phyloP scores from a whole-genome alignment of 441 rosid genomes.

The Capsella rubella region DNA sequence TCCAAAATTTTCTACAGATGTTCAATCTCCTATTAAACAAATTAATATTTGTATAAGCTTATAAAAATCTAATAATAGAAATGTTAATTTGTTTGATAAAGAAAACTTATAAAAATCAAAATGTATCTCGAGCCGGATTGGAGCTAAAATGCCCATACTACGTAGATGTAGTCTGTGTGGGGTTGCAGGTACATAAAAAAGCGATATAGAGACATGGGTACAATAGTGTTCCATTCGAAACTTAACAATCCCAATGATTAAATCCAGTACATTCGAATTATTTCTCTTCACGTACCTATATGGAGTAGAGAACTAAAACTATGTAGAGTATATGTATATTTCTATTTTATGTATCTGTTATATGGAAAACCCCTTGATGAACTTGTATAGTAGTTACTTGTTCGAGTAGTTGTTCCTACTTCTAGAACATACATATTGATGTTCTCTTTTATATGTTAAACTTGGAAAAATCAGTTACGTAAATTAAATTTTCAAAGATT shows the following conservation, averaged over 20 bases:
- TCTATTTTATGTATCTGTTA: not conserved
- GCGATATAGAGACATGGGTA: conserved; percentile 35
- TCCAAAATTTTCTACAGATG: not conserved
- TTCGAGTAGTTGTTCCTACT: conserved; percentile 11
- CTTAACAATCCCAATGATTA: conserved; percentile 36
- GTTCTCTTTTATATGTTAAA: not conserved
- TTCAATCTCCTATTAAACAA: not conserved
- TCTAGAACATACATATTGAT: not conserved
- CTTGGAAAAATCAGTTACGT: conserved; percentile 13
- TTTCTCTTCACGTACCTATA: conserved; percentile 21
- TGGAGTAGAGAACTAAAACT: conserved; percentile 12
- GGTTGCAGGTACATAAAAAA: conserved; percentile 34
- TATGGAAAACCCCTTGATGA: not conserved
- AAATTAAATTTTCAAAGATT: not conserved
- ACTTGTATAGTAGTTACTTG: conserved; percentile 9
- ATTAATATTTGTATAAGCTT: not conserved
- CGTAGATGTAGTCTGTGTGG: conserved; percentile 15
- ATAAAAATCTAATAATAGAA: not conserved
- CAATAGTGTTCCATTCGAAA: conserved; percentile 31
- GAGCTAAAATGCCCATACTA: conserved; percentile 16
- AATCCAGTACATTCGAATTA: conserved; percentile 23
- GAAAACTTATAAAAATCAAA: too few species aligned
- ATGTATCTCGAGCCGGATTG: conserved; percentile 5
- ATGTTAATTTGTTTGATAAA: not conserved
- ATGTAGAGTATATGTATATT: not conserved